These are phyloP conservation scores for Debaryomycetaceae sp. DNA, from an alignment of 1,139 yeast species.

Conservation along the genomic window DNA sequence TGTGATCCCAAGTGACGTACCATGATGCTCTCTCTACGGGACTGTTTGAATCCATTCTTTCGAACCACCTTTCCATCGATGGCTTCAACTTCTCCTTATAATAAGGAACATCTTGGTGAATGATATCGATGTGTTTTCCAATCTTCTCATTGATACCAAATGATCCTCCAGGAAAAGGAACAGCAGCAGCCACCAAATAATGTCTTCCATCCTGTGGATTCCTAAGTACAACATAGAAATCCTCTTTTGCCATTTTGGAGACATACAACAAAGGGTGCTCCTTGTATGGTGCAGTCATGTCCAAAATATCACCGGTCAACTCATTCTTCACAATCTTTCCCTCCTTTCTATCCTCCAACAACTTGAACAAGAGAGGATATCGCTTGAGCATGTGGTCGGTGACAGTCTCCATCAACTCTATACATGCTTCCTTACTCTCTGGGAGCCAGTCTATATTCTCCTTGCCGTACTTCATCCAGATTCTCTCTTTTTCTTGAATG, in stretches of 20 bases:
- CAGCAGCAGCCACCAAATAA: slow-evolving; percentile 69
- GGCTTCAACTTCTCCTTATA: slow-evolving; percentile 61
- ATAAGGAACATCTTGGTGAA: slow-evolving; percentile 72
- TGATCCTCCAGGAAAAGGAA: slow-evolving; percentile 76
- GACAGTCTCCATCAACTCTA: slow-evolving; percentile 62
- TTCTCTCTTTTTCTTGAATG: slow-evolving; percentile 57
- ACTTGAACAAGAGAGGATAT: slow-evolving; percentile 60
- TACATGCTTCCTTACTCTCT: slow-evolving; percentile 60
- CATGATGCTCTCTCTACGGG: slow-evolving; percentile 76
- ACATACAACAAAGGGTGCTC: slow-evolving; percentile 62
- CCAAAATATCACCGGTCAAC: slow-evolving; percentile 57
- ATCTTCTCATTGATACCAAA: slow-evolving; percentile 58
- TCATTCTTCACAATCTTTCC: slow-evolving; percentile 53
- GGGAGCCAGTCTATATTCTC: slow-evolving; percentile 67
- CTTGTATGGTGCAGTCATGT: slow-evolving; percentile 55
- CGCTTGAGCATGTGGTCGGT: slow-evolving; percentile 56
- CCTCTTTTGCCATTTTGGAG: slow-evolving; percentile 72
- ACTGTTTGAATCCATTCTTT: slow-evolving; percentile 52
- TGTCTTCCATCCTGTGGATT: slow-evolving; percentile 55
- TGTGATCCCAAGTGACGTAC: slow-evolving; percentile 72
- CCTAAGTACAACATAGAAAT: slow-evolving; percentile 59
- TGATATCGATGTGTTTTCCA: slow-evolving; percentile 59
- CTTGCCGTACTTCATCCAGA: slow-evolving; percentile 55
- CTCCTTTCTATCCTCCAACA: slow-evolving; percentile 35
- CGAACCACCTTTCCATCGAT: slow-evolving; percentile 76